A percentile compares a stretch with the other conserved stretches of the same genome.
Conservation (phyloP, 768 basidiomycete genomes). For the Podaxis sp. region DNA sequence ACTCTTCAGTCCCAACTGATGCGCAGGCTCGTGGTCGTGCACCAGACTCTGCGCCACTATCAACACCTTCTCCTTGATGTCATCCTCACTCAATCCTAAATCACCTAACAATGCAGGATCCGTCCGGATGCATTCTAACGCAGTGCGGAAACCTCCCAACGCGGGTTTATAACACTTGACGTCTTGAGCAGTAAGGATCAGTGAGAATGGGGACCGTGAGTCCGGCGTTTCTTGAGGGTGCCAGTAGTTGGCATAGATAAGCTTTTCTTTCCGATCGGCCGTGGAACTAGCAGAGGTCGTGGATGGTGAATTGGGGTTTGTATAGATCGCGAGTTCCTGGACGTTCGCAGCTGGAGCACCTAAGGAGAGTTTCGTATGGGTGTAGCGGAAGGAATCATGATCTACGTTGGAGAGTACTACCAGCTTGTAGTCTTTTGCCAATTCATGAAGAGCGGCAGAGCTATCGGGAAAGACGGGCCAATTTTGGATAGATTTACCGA, state of each 20-base stretch:
- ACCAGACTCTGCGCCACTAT: constrained; percentile 65
- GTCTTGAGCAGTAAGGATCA: constrained; percentile 71
- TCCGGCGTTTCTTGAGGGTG: constrained; percentile 39
- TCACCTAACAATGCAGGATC: constrained; percentile 39
- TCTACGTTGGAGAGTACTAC: constrained; percentile 79
- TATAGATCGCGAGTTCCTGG: constrained; percentile 21
- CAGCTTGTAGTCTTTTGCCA: constrained; percentile 65
- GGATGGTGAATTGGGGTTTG: constrained; percentile 26
- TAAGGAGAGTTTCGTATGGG: constrained; percentile 53
- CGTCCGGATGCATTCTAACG: constrained; percentile 40
- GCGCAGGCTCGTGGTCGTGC: constrained; percentile 68
- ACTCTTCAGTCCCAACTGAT: constrained; percentile 49
- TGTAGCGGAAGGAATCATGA: constrained; percentile 55
- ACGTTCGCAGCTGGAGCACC: constrained; percentile 24
- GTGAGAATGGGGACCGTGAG: constrained; percentile 58
- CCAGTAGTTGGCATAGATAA: constrained; percentile 31
- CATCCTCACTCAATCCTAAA: constrained; percentile 21
- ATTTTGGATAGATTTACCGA: constrained; percentile 55
- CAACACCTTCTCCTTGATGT: constrained; percentile 48
- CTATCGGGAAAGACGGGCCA: constrained; percentile 75
- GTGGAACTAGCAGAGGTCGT: not conserved
- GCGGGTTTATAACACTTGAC: constrained; percentile 73
- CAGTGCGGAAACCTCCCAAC: constrained; percentile 48
- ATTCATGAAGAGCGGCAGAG: constrained; percentile 50
- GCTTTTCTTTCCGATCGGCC: not conserved